phyloP scores from a whole-genome alignment of 1,139 yeast genomes.

The Hyphopichia pseudoburtonii region DNA sequence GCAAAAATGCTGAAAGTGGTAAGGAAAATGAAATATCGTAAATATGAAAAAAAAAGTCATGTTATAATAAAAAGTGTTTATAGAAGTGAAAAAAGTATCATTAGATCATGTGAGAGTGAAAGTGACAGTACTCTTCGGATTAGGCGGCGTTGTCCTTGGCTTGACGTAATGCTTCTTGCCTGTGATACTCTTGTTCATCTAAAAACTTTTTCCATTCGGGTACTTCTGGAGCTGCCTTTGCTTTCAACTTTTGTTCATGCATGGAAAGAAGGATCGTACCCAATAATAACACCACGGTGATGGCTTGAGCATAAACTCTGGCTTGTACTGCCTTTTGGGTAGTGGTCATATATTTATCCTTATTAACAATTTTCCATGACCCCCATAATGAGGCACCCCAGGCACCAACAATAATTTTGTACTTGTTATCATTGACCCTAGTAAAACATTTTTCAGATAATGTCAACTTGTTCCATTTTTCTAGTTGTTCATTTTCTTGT shows the following conservation, averaged over 20 bases:
- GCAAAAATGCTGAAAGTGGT: no score
- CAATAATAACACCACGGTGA: conserved; percentile 62
- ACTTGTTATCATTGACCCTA: conserved; percentile 56
- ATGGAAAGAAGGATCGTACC: conserved; percentile 61
- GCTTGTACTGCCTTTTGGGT: conserved; percentile 88
- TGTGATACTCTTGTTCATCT: conserved; percentile 14
- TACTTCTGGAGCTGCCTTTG: conserved; percentile 26
- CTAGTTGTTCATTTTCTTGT: conserved; percentile 30
- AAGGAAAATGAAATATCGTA: no score
- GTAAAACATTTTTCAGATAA: conserved; percentile 41
- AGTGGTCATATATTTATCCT: conserved; percentile 69
- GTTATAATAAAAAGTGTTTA: no score
- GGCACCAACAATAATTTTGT: conserved; percentile 67
- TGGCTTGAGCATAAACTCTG: conserved; percentile 87
- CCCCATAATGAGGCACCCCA: conserved; percentile 91
- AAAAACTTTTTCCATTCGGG: conserved; percentile 37
- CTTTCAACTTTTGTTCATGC: conserved; percentile 49
- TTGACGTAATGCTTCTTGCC: conserved; percentile 3
- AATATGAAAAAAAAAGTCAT: no score
- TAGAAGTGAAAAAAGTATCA: no score
- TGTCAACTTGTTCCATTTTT: conserved; percentile 46
- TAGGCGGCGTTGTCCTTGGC: no score
- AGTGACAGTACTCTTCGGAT: no score
- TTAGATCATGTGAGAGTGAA: no score
- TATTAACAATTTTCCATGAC: conserved; percentile 71